These are phyloP conservation scores for Pseudozyma tsukubaensis DNA, from an alignment of 1,284 basidiomycete species.

Conservation along the genomic window DNA sequence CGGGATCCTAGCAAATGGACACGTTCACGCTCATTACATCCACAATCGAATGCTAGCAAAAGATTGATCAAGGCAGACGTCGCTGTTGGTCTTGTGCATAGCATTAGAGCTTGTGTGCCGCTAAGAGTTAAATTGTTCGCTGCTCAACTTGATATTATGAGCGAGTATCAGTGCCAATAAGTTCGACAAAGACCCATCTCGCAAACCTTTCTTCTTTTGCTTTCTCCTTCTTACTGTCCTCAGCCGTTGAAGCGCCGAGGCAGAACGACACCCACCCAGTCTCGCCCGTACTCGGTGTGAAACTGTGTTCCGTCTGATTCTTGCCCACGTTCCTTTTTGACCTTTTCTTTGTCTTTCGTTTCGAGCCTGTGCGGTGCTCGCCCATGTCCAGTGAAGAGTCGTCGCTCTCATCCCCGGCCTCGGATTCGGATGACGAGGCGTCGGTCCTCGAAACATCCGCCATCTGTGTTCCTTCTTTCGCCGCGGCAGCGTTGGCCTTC, in stretches of 20 bases:
- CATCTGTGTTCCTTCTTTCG: background rate
- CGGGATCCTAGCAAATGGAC: background rate
- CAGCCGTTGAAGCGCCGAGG: slow-evolving; percentile 1
- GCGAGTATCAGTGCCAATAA: slow-evolving; percentile 43
- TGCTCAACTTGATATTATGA: slow-evolving; percentile 12
- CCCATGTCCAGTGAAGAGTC: slow-evolving; percentile 37
- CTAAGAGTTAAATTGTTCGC: no score
- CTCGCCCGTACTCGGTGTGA: slow-evolving; percentile 34
- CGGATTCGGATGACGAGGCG: slow-evolving; percentile 23
- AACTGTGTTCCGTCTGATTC: slow-evolving; percentile 42
- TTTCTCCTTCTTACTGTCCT: background rate
- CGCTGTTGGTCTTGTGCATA: no score
- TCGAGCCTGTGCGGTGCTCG: background rate
- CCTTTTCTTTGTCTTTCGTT: slow-evolving; percentile 22
- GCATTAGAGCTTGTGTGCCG: no score
- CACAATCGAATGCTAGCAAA: no score
- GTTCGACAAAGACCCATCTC: slow-evolving; percentile 41
- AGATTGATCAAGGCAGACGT: no score
- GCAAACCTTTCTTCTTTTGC: background rate
- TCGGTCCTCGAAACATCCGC: slow-evolving; percentile 17
- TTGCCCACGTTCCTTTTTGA: slow-evolving; percentile 29
- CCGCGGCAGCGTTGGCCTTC: background rate
- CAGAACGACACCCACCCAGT: slow-evolving; percentile 43
- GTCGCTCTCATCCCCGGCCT: slow-evolving; percentile 19
- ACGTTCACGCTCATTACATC: background rate